phyloP scores from a whole-genome alignment of 2,329 filamentous ascomycete species.

The Diaporthe helianthi region DNA sequence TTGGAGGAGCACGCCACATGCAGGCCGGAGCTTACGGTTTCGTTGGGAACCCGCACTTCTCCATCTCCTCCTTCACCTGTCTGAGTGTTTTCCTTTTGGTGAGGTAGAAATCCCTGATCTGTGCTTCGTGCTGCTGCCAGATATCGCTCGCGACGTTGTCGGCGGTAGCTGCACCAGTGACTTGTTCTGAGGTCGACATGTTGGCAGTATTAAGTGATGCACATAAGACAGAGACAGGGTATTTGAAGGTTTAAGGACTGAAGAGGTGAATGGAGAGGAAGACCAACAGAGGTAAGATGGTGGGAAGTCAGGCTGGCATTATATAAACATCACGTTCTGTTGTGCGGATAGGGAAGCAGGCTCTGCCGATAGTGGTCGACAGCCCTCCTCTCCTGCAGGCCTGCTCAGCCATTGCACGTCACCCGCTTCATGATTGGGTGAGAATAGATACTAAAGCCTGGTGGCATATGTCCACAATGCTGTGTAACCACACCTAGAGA shows the following conservation, averaged over 20 bases:
- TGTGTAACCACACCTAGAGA: too few species aligned
- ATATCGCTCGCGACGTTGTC: neutral
- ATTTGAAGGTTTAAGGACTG: too few species aligned
- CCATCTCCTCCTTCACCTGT: conserved; percentile 3
- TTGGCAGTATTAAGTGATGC: neutral
- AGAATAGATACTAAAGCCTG: too few species aligned
- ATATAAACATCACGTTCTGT: too few species aligned
- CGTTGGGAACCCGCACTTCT: neutral
- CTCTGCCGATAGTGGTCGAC: neutral
- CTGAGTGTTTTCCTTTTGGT: neutral
- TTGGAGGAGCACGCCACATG: neutral
- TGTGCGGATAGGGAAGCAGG: neutral
- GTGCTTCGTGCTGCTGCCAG: neutral
- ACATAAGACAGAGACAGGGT: neutral
- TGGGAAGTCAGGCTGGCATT: neutral
- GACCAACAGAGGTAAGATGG: too few species aligned
- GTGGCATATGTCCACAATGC: too few species aligned
- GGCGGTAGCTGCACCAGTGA: too few species aligned
- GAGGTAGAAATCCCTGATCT: neutral
- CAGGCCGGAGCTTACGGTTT: neutral
- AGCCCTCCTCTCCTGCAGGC: too few species aligned
- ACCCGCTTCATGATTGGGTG: too few species aligned
- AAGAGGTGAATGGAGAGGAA: too few species aligned
- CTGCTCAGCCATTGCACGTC: too few species aligned
- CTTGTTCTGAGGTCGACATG: neutral